phyloP scores from a whole-genome alignment of 192 early-diverging fungal genomes.

The Chytriomyces sp. region DNA sequence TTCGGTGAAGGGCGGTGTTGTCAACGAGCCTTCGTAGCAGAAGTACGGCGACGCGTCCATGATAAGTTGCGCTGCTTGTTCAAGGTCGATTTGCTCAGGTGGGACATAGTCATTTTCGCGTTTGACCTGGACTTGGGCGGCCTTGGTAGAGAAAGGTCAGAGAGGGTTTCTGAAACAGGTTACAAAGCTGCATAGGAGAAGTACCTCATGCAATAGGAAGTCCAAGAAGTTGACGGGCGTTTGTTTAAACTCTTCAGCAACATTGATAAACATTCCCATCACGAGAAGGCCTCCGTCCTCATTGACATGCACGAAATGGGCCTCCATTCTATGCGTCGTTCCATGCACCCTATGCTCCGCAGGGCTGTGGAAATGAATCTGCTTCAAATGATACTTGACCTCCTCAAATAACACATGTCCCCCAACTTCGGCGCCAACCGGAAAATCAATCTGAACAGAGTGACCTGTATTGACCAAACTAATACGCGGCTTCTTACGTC shows the following conservation, averaged over 20 bases:
- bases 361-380: slow-evolving; percentile 38
- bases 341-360: slow-evolving; percentile 24
- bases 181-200: not conserved
- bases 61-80: slow-evolving; percentile 15
- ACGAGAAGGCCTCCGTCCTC: slow-evolving; percentile 25
- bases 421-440: not conserved
- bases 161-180: not conserved
- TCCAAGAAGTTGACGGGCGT: slow-evolving; percentile 26
- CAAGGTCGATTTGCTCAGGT: slow-evolving; percentile 16
- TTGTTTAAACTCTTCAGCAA: slow-evolving; percentile 6
- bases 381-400: slow-evolving; percentile 22
- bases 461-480: slow-evolving; percentile 29
- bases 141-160: not conserved
- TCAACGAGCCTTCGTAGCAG: slow-evolving; percentile 23
- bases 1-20: slow-evolving; percentile 32
- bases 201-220: slow-evolving; percentile 1
- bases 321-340: slow-evolving; percentile 14
- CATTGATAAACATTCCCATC: slow-evolving; percentile 30
- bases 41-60: not conserved
- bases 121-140: not conserved
- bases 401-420: slow-evolving; percentile 10
- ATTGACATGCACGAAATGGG: slow-evolving; percentile 33
- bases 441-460: slow-evolving; percentile 31
- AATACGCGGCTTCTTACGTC: not conserved
- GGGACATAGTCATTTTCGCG: not conserved